Evolutionary conservation across 768 basidiomycete genomes (phyloP), one percentile per base, ranked within the genome.

Genomic region (Suillus placidus): DNA sequence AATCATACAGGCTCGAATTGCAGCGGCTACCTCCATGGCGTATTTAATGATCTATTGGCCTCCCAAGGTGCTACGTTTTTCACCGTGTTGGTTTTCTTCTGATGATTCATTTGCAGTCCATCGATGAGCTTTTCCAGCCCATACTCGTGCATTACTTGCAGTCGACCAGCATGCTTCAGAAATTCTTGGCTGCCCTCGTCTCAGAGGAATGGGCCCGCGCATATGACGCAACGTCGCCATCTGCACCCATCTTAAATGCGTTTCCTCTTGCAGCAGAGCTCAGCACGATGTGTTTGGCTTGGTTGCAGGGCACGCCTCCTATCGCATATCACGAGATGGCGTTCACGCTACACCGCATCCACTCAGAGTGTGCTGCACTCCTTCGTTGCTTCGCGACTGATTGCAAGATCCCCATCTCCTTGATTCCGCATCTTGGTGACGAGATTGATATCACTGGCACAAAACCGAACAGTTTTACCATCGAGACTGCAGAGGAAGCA

Each of bases 311-410:
- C 35, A 81, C 85, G 0, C 85, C 91, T 6, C 94, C 94, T 4
- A 77, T 87, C 1, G 89, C 91, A 1, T 97, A 97, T 75, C 89
- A 94, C 79, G 97, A 99, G 79, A 94, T 96, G 91, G 85, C 88
- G 3, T 86, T 89, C 70, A 84, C 89, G 26, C 87, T 97, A 16
- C 84, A 84, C 58, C 90, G 93, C 30, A 91, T 98, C 49, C 89
- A 93, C 65, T 75, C 81, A 6, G 95, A 97, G 66, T 95, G 92
- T 70, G 84, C 85, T 71, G 83, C 87, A 4, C 85, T 98, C 35
- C 84, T 97, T n/a, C 87, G 88, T 64, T 86, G 90, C 37, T 97
- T 98, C 78, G 82, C 84, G 3, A 81, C 84, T n/a, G 94, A 97
- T 66, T 95, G 91, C 82, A 97, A 95, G 76, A 82, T 99, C 14